Evolutionary conservation across 306 rosid species (phyloP).

Genomic region (Cicer arietinum): DNA sequence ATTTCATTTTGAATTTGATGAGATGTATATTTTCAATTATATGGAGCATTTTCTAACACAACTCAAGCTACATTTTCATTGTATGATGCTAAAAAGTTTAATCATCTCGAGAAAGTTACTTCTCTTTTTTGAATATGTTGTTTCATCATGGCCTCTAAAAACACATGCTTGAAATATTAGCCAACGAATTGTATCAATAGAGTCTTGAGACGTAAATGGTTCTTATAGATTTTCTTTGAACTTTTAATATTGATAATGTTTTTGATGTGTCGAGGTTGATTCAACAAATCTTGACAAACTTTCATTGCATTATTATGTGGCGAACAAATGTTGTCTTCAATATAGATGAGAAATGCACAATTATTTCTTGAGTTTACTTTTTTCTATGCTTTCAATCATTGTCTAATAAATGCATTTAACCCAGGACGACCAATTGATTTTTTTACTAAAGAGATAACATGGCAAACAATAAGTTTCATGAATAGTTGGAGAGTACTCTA

Average conservation of each 20-base stretch:
- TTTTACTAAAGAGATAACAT: neutral
- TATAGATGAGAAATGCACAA: neutral
- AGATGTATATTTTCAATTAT: too few species aligned
- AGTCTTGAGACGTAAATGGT: neutral
- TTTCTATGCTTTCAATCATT: neutral
- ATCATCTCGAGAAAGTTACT: too few species aligned
- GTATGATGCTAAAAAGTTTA: too few species aligned
- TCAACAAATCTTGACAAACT: neutral
- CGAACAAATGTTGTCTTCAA: neutral
- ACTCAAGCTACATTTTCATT: too few species aligned
- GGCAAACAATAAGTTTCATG: neutral
- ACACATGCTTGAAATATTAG: neutral
- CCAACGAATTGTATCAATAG: neutral
- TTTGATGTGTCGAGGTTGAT: neutral
- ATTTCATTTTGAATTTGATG: too few species aligned
- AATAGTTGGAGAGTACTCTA: neutral
- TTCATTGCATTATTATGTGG: neutral
- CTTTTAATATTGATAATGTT: neutral
- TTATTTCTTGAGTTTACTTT: neutral
- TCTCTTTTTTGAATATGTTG: neutral
- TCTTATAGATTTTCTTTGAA: neutral
- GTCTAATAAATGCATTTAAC: too few species aligned
- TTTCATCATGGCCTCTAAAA: conserved; percentile 2
- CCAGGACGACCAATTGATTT: too few species aligned
- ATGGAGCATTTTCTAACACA: too few species aligned